Evolutionary conservation across 805 yeast species (phyloP), one percentile per base, ranked within the genome.

Genomic region (Kregervanrija pseudodelftensis): DNA sequence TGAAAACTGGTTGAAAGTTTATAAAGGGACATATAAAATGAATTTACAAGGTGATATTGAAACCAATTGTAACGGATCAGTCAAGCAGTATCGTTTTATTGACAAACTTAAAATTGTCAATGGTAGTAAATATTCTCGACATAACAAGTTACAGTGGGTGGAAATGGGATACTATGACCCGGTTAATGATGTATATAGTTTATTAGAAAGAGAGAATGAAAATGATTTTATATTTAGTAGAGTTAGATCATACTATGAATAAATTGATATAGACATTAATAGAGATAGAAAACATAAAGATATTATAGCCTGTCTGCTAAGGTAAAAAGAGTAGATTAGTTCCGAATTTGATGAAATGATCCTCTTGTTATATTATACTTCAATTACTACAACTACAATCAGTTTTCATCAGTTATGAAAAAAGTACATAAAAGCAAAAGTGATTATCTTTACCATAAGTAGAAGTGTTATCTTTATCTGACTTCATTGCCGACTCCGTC

Each of bases 221-320:
- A 83, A 82, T 53, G 80, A 89, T 11, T 90, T 86, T 63, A 77
- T 74, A 53, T 90, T 88, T 57, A 80, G 85, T 48, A 67, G 85
- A 40, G 91, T 83, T 1, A 69, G 65, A 10, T 49, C 53, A 4
- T 54, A 49, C 15, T 22, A 22, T 22, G 28, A 22, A 22, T 22
- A 22, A 22, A 5, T 4, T 22, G 28, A 17, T 22, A 22, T 22
- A 22, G 28, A 22, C 4, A 22, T 22, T 4, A 7, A 22, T 22
- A 22, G 28, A 22, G 7, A 22, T 22, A 22, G 8, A 22, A 22
- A 22, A 22, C 8, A 7, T 22, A 22, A 22, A 22, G 28, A 22
- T 7, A 22, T 17, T 4, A 17, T 17, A 4, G 22, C 5, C 22
- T 17, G 22, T 17, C 22, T 17, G 22, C 22, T 5, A 17, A 5